Conservation (phyloP, 1,284 basidiomycete species). For the Malassezia caprae region DNA sequence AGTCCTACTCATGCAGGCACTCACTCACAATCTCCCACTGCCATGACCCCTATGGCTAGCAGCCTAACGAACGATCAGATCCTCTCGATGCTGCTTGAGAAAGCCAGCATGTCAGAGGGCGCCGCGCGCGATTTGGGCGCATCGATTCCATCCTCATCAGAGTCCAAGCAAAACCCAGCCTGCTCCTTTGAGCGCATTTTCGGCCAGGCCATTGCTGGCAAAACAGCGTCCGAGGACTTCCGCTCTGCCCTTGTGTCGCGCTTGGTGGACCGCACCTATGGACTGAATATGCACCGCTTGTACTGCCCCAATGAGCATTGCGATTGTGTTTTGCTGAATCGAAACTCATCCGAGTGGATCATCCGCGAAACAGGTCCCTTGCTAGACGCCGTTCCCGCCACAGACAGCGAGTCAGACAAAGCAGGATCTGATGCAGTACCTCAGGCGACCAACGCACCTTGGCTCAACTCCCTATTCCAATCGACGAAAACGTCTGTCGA, state of each 20-base stretch:
- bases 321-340: conserved; percentile 31
- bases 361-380: conserved; percentile 38
- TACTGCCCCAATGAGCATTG: conserved; percentile 44
- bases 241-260: conserved; percentile 39
- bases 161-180: conserved; percentile 18
- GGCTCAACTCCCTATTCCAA: not conserved
- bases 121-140: conserved; percentile 14
- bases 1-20: not conserved
- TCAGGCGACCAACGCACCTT: not conserved
- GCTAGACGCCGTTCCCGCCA: conserved; percentile 15
- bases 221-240: conserved; percentile 42
- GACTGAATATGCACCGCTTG: conserved; percentile 33
- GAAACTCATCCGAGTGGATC: conserved; percentile 30
- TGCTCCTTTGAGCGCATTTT: conserved; percentile 28
- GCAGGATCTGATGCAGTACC: not conserved
- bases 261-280: conserved; percentile 31
- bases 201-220: conserved; percentile 42
- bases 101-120: conserved; percentile 1
- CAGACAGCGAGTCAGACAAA: not conserved
- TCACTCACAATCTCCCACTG: not conserved
- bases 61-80: conserved; percentile 4
- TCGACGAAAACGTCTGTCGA: not conserved
- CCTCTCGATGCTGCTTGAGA: conserved; percentile 1
- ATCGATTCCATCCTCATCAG: not conserved
- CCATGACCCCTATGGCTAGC: not conserved